Conservation (phyloP, 306 rosid genomes). For the Clitoria ternatea region DNA sequence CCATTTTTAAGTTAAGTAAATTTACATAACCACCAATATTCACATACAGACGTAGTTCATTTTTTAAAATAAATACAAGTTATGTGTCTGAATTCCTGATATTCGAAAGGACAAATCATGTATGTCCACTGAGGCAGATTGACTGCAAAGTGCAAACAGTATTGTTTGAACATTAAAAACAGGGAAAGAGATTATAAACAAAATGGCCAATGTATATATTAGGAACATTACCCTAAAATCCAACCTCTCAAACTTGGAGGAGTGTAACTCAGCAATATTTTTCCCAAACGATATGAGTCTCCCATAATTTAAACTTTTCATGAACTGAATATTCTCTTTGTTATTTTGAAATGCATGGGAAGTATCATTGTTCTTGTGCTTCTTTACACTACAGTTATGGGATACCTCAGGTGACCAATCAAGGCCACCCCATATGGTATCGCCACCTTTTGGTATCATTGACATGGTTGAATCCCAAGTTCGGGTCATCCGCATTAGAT, state of each 20-base stretch:
- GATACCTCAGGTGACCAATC: slow-evolving; percentile 81
- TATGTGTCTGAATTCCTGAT: not conserved
- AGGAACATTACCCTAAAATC: slow-evolving; percentile 63
- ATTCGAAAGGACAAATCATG: slow-evolving; percentile 13
- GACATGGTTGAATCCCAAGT: slow-evolving; percentile 94
- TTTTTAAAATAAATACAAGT: not conserved
- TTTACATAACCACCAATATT: not conserved
- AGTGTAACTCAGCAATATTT: slow-evolving; percentile 47
- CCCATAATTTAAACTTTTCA: slow-evolving; percentile 51
- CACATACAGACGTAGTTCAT: not conserved
- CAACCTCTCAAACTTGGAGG: slow-evolving; percentile 60
- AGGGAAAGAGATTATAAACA: not conserved
- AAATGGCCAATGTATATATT: slow-evolving; percentile 6
- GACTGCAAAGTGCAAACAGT: not conserved
- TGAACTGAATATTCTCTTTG: slow-evolving; percentile 2
- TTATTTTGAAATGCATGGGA: slow-evolving; percentile 17
- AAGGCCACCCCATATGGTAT: slow-evolving; percentile 77
- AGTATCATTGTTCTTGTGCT: slow-evolving; percentile 48
- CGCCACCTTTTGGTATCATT: slow-evolving; percentile 89
- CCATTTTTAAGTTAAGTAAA: not conserved
- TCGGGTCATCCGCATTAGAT: slow-evolving; percentile 86
- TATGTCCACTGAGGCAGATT: not conserved
- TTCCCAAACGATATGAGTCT: slow-evolving; percentile 75
- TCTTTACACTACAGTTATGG: slow-evolving; percentile 50
- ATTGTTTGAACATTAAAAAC: not conserved